A percentile compares a stretch with the other conserved stretches of the same genome.
These are phyloP conservation scores for Boletus semigastroideus DNA, from an alignment of 1,284 basidiomycete genomes.

Conservation along the genomic window DNA sequence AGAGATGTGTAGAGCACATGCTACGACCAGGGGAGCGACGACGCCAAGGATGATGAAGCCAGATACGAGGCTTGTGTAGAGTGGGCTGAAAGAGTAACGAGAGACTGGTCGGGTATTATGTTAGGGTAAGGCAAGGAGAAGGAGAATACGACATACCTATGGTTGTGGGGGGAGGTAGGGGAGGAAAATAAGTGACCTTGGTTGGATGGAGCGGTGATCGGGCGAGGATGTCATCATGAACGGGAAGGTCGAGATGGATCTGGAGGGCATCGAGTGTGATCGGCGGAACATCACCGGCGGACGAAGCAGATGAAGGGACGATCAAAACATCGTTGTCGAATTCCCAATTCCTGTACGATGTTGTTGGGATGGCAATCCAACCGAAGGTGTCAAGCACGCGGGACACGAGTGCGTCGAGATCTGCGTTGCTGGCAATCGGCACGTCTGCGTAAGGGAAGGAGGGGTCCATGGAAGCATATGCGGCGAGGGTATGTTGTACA, in stretches of 20 bases:
- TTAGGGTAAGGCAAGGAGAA: conserved; percentile 1
- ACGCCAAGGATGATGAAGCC: conserved; percentile 19
- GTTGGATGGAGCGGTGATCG: conserved; percentile 25
- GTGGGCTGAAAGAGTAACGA: conserved; percentile 4
- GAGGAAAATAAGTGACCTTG: conserved; percentile 31
- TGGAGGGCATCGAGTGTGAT: conserved; percentile 21
- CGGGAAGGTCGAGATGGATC: conserved; percentile 28
- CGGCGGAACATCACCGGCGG: neutral
- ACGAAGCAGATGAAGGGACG: conserved; percentile 17
- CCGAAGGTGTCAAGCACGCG: conserved; percentile 28
- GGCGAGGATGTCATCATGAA: conserved; percentile 26
- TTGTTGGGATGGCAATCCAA: conserved; percentile 17
- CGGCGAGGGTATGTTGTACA: conserved; percentile 23
- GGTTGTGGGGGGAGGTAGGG: conserved; percentile 11
- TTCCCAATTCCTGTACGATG: conserved; percentile 28
- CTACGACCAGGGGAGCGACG: conserved; percentile 17
- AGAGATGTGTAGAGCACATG: conserved; percentile 18
- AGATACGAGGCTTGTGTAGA: conserved; percentile 17
- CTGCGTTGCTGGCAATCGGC: conserved; percentile 18
- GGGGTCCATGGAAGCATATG: conserved; percentile 29
- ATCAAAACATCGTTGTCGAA: conserved; percentile 29
- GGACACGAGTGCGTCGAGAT: conserved; percentile 29
- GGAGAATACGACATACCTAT: conserved; percentile 15
- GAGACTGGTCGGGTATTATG: conserved; percentile 6
- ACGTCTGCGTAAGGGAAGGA: conserved; percentile 26